These are phyloP conservation scores for Boletus rubescentipes DNA, from an alignment of 768 basidiomycete species.

Conservation along the genomic window DNA sequence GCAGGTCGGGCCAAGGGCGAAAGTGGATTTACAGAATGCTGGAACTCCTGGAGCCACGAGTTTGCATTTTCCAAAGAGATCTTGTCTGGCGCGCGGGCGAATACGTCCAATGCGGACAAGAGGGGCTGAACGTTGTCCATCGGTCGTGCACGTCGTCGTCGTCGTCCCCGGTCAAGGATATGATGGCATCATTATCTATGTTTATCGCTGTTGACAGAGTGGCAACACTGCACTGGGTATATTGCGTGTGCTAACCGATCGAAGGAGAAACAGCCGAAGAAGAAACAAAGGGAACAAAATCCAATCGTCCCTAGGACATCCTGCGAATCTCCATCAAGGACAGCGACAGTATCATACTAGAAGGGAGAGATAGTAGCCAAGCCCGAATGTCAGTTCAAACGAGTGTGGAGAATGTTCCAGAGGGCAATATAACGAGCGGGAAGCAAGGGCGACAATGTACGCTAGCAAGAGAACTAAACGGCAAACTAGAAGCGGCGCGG, in stretches of 20 bases:
- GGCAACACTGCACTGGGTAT: constrained; percentile 36
- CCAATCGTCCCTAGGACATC: constrained; percentile 27
- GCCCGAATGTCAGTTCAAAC: constrained; percentile 56
- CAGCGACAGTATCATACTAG: constrained; percentile 48
- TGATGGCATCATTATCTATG: constrained; percentile 24
- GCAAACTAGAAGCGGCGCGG: constrained; percentile 38
- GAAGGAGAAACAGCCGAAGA: constrained; percentile 3
- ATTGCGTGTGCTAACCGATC: constrained; percentile 24
- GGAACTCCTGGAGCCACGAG: constrained; percentile 96
- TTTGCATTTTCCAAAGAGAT: constrained; percentile 83
- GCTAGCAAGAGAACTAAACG: constrained; percentile 40
- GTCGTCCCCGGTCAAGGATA: neutral
- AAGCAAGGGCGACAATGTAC: constrained; percentile 40
- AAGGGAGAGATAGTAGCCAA: constrained; percentile 44
- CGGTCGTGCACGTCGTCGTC: constrained; percentile 9
- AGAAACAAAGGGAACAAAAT: constrained; percentile 11
- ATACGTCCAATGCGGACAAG: constrained; percentile 76
- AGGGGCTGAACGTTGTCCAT: constrained; percentile 75
- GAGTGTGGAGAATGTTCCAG: constrained; percentile 57
- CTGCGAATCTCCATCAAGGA: constrained; percentile 35
- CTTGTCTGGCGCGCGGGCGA: constrained; percentile 80
- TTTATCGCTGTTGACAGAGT: constrained; percentile 34
- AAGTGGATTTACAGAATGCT: constrained; percentile 94
- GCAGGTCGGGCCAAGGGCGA: constrained; percentile 64
- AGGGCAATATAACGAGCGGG: constrained; percentile 28